These are phyloP conservation scores for Paradendryphiella salina DNA, from an alignment of 2,329 filamentous ascomycete genomes.

Conservation along the genomic window DNA sequence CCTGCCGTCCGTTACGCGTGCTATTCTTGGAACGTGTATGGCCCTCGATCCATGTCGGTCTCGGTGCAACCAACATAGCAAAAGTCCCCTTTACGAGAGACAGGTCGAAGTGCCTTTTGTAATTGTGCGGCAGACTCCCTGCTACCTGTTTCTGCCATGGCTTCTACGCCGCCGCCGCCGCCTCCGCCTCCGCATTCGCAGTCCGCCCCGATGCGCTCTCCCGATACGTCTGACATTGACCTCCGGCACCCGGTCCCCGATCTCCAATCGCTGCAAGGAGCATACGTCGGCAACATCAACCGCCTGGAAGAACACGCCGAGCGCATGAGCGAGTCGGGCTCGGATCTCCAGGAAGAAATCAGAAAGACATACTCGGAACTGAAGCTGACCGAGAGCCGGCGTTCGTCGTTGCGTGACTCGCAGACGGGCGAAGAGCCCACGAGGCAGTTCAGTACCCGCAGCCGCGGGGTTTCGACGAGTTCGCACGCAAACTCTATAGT, in stretches of 20 bases:
- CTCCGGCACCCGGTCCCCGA: slow-evolving; percentile 64
- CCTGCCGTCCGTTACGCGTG: slow-evolving; percentile 19
- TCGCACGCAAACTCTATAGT: slow-evolving; percentile 64
- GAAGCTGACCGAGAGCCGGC: slow-evolving; percentile 69
- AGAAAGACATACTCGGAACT: slow-evolving; percentile 71
- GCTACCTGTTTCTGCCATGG: slow-evolving; percentile 25
- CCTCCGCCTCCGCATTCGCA: slow-evolving; percentile 22
- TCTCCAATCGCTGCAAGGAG: slow-evolving; percentile 63
- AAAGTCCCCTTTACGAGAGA: slow-evolving; percentile 19
- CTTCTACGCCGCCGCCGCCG: slow-evolving; percentile 25
- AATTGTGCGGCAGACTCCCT: slow-evolving; percentile 7
- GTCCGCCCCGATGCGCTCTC: slow-evolving; percentile 26
- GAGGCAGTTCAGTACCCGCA: slow-evolving; percentile 36
- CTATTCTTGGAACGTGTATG: slow-evolving; percentile 29
- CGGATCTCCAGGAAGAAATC: slow-evolving; percentile 77
- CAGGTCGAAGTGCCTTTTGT: neutral
- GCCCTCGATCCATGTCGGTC: slow-evolving; percentile 15
- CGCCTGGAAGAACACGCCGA: slow-evolving; percentile 76
- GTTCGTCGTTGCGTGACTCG: slow-evolving; percentile 63
- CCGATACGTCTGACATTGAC: slow-evolving; percentile 26
- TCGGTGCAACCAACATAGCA: slow-evolving; percentile 20
- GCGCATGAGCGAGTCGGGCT: slow-evolving; percentile 69
- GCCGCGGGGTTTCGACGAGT: slow-evolving; percentile 49
- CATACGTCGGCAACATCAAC: slow-evolving; percentile 68
- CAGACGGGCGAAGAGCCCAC: slow-evolving; percentile 32